A percentile compares a stretch with the other conserved stretches of the same genome.
Conservation (phyloP, 805 yeast genomes). For the Saturnispora serradocipensis region DNA sequence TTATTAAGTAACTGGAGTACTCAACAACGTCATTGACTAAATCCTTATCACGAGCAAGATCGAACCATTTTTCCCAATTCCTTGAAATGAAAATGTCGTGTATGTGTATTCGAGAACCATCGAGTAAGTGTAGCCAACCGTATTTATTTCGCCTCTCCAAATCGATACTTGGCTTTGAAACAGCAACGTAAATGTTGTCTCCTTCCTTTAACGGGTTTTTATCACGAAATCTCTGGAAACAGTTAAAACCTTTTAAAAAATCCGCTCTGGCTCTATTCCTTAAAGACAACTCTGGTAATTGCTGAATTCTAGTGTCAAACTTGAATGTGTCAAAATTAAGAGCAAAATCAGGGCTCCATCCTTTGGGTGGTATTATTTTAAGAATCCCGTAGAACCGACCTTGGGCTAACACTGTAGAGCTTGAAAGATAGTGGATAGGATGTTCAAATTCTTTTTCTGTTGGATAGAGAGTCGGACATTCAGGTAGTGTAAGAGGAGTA, state of each 20-base stretch:
- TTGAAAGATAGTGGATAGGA: conserved; percentile 42
- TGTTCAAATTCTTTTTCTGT: conserved; percentile 35
- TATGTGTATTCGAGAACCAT: conserved; percentile 21
- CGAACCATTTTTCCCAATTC: conserved; percentile 11
- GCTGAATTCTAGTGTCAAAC: conserved; percentile 64
- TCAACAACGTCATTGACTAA: conserved; percentile 12
- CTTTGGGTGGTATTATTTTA: conserved; percentile 42
- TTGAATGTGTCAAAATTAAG: conserved; percentile 43
- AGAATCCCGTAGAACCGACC: conserved; percentile 44
- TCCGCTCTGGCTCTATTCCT: conserved; percentile 53
- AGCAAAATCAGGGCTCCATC: conserved; percentile 50
- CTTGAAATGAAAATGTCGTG: conserved; percentile 23
- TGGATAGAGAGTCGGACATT: conserved; percentile 24
- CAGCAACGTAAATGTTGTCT: conserved; percentile 12
- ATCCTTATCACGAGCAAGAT: conserved; percentile 1
- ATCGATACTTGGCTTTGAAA: conserved; percentile 4
- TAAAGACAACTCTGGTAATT: conserved; percentile 53
- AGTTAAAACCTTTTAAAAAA: conserved; percentile 51
- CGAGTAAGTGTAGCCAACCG: conserved; percentile 12
- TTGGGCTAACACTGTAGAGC: conserved; percentile 30
- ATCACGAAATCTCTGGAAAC: conserved; percentile 42
- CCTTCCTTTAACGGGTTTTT: conserved; percentile 2
- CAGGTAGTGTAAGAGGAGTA: neutral
- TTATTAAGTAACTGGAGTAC: conserved; percentile 16
- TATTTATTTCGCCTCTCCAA: conserved; percentile 5